Conservation (phyloP, 2,329 filamentous ascomycete genomes). For the Elsinoe perseae region DNA sequence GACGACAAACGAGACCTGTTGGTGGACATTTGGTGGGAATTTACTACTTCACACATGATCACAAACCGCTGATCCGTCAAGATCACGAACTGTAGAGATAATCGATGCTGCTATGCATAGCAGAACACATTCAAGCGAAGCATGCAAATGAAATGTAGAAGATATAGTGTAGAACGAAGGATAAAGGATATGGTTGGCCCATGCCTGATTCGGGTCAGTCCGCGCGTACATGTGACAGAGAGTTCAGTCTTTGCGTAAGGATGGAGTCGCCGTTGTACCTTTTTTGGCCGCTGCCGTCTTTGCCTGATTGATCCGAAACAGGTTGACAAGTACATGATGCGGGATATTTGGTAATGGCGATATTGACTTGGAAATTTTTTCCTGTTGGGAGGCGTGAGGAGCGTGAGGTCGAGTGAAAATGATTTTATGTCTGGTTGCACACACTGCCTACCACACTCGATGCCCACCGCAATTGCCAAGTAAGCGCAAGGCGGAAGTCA, state of each 20-base stretch:
- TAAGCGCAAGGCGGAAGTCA: conserved; percentile 1
- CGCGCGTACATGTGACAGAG: conserved; percentile 1
- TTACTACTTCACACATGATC: too few species aligned
- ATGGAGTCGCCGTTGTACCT: background rate
- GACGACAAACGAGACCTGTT: background rate
- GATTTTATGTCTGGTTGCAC: too few species aligned
- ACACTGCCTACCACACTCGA: background rate
- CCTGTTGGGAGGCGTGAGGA: background rate
- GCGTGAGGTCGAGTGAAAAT: too few species aligned
- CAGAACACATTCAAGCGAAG: too few species aligned
- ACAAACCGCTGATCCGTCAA: too few species aligned
- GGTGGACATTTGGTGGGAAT: too few species aligned
- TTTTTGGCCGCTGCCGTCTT: background rate
- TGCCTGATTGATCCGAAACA: conserved; percentile 12
- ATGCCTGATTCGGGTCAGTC: background rate
- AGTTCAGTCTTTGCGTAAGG: background rate
- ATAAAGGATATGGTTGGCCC: background rate
- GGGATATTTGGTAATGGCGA: background rate
- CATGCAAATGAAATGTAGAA: background rate
- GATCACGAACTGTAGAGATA: background rate
- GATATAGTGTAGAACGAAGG: background rate
- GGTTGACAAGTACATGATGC: background rate
- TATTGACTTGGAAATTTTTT: background rate
- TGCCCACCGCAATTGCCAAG: background rate
- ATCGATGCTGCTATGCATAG: too few species aligned